These are phyloP conservation scores for Lepidium sativum DNA, from an alignment of 345 rosid genomes.

Conservation along the genomic window DNA sequence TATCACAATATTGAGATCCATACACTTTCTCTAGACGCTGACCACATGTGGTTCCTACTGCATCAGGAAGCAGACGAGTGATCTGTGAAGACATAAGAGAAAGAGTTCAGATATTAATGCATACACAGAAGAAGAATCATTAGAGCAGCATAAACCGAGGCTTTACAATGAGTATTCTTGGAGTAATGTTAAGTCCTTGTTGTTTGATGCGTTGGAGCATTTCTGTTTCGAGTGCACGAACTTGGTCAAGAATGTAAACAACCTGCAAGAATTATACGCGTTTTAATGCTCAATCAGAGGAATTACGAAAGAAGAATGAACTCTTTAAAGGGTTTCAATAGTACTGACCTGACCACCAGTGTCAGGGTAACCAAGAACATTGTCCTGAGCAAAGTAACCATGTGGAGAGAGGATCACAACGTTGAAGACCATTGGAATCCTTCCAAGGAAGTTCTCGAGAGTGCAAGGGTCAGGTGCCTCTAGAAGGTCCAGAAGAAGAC, in stretches of 20 bases:
- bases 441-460: constrained; percentile 70
- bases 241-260: constrained; percentile 92
- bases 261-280: constrained; percentile 33
- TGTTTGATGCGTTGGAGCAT: constrained; percentile 73
- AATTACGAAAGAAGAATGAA: neutral
- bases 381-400: constrained; percentile 92
- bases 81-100: constrained; percentile 32
- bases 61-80: constrained; percentile 79
- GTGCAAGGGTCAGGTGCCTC: constrained; percentile 93
- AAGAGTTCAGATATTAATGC: neutral
- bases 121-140: neutral
- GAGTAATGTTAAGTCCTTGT: constrained; percentile 78
- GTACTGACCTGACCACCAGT: constrained; percentile 78
- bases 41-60: constrained; percentile 79
- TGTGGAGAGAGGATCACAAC: constrained; percentile 87
- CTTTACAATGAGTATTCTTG: constrained; percentile 77
- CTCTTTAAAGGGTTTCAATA: neutral
- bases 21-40: constrained; percentile 80
- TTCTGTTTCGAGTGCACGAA: constrained; percentile 79
- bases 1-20: constrained; percentile 66
- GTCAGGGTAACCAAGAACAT: constrained; percentile 90
- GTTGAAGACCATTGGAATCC: constrained; percentile 80
- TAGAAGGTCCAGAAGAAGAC: constrained; percentile 78
- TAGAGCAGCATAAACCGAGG: neutral
- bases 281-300: neutral